These are phyloP conservation scores for Diaporthe citriasiana DNA, from an alignment of 2,329 filamentous ascomycete species.

Conservation along the genomic window DNA sequence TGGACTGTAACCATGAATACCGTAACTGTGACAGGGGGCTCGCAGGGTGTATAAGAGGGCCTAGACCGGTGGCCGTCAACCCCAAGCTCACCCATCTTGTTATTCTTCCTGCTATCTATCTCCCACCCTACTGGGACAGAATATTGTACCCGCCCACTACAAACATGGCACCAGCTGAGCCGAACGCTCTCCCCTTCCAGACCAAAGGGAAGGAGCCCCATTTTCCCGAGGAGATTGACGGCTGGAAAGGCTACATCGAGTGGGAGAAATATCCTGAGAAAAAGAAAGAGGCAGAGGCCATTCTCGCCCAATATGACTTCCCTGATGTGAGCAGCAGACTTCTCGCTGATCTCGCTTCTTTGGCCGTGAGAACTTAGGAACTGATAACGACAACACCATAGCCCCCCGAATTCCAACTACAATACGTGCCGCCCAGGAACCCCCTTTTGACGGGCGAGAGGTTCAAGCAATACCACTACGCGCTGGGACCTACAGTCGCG, in stretches of 20 bases:
- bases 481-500: constrained; percentile 57
- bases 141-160: not conserved
- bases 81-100: not conserved
- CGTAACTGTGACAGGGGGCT: not conserved
- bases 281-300: constrained; percentile 69
- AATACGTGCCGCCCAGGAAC: constrained; percentile 68
- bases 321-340: constrained; percentile 48
- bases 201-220: constrained; percentile 30
- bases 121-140: not conserved
- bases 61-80: not conserved
- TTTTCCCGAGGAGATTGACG: constrained; percentile 48
- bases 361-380: not conserved
- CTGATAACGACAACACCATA: constrained; percentile 45
- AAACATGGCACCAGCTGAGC: constrained; percentile 37
- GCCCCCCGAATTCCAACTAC: constrained; percentile 69
- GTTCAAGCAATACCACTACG: constrained; percentile 72
- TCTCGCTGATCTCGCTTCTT: not conserved
- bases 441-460: constrained; percentile 68
- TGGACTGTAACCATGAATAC: not conserved
- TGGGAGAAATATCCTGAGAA: constrained; percentile 80
- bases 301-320: constrained; percentile 67
- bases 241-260: constrained; percentile 70
- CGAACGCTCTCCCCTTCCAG: constrained; percentile 33
- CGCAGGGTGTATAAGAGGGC: constrained; percentile 1
- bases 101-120: not conserved